These are phyloP conservation scores for Paraphysoderma sedebokerense DNA, from an alignment of 371 early-diverging fungal genomes.

Conservation along the genomic window DNA sequence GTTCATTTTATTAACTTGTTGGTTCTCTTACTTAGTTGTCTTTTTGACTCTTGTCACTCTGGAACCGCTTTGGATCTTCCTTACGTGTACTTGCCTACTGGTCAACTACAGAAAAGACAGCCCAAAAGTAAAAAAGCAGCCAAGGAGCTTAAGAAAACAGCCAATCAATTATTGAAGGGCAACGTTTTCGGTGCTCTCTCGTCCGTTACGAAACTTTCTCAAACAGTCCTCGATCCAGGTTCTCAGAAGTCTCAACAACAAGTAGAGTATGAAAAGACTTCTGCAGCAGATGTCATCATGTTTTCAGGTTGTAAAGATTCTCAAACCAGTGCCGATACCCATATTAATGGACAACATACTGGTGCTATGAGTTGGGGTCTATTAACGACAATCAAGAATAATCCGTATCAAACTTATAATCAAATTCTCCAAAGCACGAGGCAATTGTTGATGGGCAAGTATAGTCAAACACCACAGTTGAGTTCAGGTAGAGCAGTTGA, in stretches of 20 bases:
- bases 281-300: background rate
- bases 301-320: constrained; percentile 1
- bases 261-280: background rate
- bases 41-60: constrained; percentile 3
- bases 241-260: background rate
- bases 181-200: background rate
- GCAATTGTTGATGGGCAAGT: constrained; percentile 10
- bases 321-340: constrained; percentile 1
- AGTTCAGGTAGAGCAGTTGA: constrained; percentile 1
- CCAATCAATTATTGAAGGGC: background rate
- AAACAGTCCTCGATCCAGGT: background rate
- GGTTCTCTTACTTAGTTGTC: too few species aligned
- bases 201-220: background rate
- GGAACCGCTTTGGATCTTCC: constrained; percentile 22
- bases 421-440: constrained; percentile 13
- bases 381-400: constrained; percentile 5
- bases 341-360: background rate
- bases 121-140: background rate
- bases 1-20: too few species aligned
- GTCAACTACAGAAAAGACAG: constrained; percentile 5
- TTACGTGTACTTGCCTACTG: constrained; percentile 15
- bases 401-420: constrained; percentile 9
- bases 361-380: constrained; percentile 10
- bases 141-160: background rate
- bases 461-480: constrained; percentile 18